phyloP scores from a whole-genome alignment of 441 rosid genomes.

The Biscutella auriculata region DNA sequence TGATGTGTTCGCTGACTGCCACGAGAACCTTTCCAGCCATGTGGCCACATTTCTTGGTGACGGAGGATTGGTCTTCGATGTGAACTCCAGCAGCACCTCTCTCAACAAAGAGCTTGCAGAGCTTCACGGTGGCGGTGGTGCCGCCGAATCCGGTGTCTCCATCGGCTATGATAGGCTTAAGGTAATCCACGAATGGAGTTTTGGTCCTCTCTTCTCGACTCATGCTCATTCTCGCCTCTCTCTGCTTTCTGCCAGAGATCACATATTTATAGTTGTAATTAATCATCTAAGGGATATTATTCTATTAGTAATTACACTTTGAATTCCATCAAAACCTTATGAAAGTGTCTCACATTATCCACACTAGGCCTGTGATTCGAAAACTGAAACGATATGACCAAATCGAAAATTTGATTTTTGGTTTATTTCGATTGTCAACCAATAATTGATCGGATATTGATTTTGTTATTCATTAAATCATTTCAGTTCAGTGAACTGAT shows the following conservation, averaged over 20 bases:
- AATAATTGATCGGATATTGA: too few relatives aligned
- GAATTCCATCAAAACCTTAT: neutral
- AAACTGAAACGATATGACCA: too few relatives aligned
- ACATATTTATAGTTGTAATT: neutral
- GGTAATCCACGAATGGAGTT: conserved; percentile 67
- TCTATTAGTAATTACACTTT: neutral
- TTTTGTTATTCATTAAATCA: too few relatives aligned
- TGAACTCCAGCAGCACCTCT: conserved; percentile 92
- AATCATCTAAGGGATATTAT: neutral
- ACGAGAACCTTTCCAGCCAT: conserved; percentile 95
- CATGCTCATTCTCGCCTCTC: conserved; percentile 85
- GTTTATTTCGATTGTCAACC: too few relatives aligned
- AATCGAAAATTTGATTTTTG: too few relatives aligned
- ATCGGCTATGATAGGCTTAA: conserved; percentile 90
- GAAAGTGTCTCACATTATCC: neutral
- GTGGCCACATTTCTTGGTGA: conserved; percentile 88
- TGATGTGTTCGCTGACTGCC: conserved; percentile 75
- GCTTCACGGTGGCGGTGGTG: conserved; percentile 84
- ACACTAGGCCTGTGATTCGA: too few relatives aligned
- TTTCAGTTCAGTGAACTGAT: too few relatives aligned
- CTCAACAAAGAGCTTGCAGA: conserved; percentile 86
- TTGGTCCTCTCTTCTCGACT: conserved; percentile 70
- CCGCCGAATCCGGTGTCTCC: conserved; percentile 93
- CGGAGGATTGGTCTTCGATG: conserved; percentile 87
- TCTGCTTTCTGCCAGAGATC: conserved; percentile 61